Percentiles rank a stretch among this genome's conserved stretches.
phyloP scores from a whole-genome alignment of 2,329 filamentous ascomycete genomes.

The Trichocomaceae sp. region DNA sequence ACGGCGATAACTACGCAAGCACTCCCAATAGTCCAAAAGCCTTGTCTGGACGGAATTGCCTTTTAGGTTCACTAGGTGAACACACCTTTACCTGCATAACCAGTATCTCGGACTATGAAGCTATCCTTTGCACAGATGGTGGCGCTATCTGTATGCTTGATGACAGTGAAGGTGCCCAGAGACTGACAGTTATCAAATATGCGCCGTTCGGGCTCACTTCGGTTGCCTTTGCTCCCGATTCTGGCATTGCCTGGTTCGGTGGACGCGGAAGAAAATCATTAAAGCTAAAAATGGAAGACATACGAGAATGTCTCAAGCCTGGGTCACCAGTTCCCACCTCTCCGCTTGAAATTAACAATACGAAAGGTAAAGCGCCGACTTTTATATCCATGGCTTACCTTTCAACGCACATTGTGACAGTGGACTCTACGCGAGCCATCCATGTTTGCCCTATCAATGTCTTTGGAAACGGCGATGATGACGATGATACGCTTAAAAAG shows the following conservation, averaged over 20 bases:
- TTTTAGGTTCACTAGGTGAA: conserved; percentile 75
- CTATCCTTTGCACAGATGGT: conserved; percentile 77
- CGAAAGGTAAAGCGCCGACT: conserved; percentile 27
- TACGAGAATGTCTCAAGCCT: conserved; percentile 28
- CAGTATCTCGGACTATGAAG: conserved; percentile 63
- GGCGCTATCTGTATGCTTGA: conserved; percentile 88
- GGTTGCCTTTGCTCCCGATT: conserved; percentile 53
- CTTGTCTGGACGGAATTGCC: conserved; percentile 75
- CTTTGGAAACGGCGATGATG: conserved; percentile 24
- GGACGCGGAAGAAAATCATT: conserved; percentile 56
- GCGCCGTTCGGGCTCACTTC: conserved; percentile 64
- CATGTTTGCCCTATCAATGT: conserved; percentile 50
- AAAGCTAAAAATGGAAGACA: conserved; percentile 38
- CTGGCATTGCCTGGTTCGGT: conserved; percentile 58
- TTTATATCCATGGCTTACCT: conserved; percentile 65
- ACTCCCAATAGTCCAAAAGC: conserved; percentile 54
- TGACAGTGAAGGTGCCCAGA: conserved; percentile 65
- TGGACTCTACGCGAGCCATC: conserved; percentile 70
- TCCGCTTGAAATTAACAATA: conserved; percentile 16
- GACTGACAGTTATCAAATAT: conserved; percentile 59
- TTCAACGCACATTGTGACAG: conserved; percentile 60
- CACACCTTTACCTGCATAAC: conserved; percentile 75
- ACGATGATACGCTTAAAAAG: conserved; percentile 23
- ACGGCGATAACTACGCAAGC: conserved; percentile 27
- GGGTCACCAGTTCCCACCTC: conserved; percentile 22